Conservation (phyloP, 345 rosid genomes). For the Moringa oleifera region DNA sequence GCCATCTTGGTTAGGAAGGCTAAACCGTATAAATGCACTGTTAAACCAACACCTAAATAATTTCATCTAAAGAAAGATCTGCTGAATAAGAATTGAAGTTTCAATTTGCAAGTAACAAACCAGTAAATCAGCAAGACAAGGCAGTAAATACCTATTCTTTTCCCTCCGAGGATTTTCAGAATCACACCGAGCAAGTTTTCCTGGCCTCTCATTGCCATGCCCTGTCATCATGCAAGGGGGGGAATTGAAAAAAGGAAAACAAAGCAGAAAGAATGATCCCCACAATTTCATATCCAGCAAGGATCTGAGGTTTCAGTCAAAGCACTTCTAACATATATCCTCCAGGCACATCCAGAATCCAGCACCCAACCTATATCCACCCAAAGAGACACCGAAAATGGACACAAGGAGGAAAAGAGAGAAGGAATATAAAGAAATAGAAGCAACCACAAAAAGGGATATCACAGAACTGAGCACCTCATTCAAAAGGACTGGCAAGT, state of each 20-base stretch:
- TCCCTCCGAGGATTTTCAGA: constrained; percentile 25
- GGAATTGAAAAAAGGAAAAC: not conserved
- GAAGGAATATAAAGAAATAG: not conserved
- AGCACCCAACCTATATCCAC: not conserved
- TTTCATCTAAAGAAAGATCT: no score
- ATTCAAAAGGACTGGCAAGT: no score
- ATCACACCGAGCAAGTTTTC: constrained; percentile 21
- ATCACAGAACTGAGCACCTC: no score
- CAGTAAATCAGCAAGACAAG: constrained; percentile 8
- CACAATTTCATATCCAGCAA: not conserved
- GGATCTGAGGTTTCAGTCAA: no score
- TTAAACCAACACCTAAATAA: no score
- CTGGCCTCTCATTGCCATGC: constrained; percentile 25
- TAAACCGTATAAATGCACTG: no score
- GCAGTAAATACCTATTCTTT: constrained; percentile 42
- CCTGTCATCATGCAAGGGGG: constrained; percentile 27
- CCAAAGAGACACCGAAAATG: not conserved
- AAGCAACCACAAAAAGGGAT: not conserved
- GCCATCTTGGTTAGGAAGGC: no score
- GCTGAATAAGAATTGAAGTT: not conserved
- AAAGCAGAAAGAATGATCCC: not conserved
- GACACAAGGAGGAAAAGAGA: not conserved
- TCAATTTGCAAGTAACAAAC: constrained; percentile 7
- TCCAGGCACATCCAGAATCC: not conserved
- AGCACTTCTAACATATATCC: no score